Evolutionary conservation across 352 stramenopile species (phyloP), one percentile per base, ranked within the genome.

Genomic region (Phytophthora melonis): DNA sequence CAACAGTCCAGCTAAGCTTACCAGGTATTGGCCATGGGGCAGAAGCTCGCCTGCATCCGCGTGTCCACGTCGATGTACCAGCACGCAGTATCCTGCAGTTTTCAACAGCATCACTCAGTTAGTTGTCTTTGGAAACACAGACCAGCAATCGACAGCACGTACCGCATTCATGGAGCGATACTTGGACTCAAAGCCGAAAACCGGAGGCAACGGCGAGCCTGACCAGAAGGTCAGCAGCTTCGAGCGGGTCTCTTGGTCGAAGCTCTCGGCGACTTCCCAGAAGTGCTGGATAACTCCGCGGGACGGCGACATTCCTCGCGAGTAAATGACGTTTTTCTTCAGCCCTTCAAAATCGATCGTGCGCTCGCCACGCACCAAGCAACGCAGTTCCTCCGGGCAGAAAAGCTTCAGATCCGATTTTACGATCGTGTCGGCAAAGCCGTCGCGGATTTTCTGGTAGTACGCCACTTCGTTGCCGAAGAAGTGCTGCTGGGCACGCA

Each of bases 181-280:
- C 18, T 70, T 85, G 1, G 79, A 81, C 36, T 88, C 82, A 58
- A 93, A 95, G 13, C 88, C 88, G 66, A 95, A 95, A 7, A 93
- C 75, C 3, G 88, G 88, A 39, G 88, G 86, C 58, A 84, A 61
- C 0, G 85, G 73, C 7, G 86, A 93, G 2, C 88, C 88, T 10
- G 83, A 93, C 88, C 88, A 95, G 61, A 95, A 95, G 0, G 81
- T 88, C n/a, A 95, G 68, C 8, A 95, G 65, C 54, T 91, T 86
- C 21, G 81, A 78, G 62, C 79, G 78, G 18, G 65, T 72, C 2
- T 72, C 45, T 62, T 93, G 79, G 39, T 93, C 83, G 56, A 95
- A 92, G 11, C 39, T 67, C 19, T 91, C 79, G 1, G 87, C 87
- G 7, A 93, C 81, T 16, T 83, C 66, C 88, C 88, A 95, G 53